Conservation (phyloP, 257 asterid genomes). For the Solanum medicagineum region DNA sequence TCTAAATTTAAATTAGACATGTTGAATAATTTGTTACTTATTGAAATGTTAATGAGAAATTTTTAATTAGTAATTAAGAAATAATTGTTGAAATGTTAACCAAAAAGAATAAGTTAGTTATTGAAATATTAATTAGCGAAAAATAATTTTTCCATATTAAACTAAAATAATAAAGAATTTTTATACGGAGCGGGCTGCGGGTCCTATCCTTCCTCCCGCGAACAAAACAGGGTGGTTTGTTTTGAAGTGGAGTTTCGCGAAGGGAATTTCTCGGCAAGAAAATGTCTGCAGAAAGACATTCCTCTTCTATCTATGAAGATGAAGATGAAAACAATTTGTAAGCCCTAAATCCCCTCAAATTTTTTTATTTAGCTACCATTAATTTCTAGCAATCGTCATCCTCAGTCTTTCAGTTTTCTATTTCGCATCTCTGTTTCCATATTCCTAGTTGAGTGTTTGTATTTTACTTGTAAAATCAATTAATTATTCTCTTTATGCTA, state of each 20-base stretch:
- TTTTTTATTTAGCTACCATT: not conserved
- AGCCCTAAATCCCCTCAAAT: not conserved
- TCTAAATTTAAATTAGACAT: too few relatives aligned
- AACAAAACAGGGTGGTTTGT: not conserved
- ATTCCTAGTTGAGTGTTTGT: not conserved
- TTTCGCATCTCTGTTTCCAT: not conserved
- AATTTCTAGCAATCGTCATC: not conserved
- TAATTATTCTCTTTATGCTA: not conserved
- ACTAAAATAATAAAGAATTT: too few relatives aligned
- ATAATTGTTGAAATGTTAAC: too few relatives aligned
- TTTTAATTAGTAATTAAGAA: too few relatives aligned
- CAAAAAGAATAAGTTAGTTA: too few relatives aligned
- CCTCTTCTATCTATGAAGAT: conserved; percentile 27
- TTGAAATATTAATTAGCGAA: too few relatives aligned
- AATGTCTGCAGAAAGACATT: conserved; percentile 44
- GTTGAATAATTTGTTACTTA: too few relatives aligned
- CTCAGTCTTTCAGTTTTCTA: not conserved
- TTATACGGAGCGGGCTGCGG: too few relatives aligned
- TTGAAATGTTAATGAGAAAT: too few relatives aligned
- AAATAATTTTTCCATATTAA: too few relatives aligned
- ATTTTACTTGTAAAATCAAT: not conserved
- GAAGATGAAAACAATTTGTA: conserved; percentile 15
- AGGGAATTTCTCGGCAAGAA: not conserved
- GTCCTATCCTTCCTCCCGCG: too few relatives aligned
- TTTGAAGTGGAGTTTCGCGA: not conserved